Evolutionary conservation across 148 eudicot species (phyloP), one percentile per base, ranked within the genome.

Genomic region (Salicornia ramosissima): DNA sequence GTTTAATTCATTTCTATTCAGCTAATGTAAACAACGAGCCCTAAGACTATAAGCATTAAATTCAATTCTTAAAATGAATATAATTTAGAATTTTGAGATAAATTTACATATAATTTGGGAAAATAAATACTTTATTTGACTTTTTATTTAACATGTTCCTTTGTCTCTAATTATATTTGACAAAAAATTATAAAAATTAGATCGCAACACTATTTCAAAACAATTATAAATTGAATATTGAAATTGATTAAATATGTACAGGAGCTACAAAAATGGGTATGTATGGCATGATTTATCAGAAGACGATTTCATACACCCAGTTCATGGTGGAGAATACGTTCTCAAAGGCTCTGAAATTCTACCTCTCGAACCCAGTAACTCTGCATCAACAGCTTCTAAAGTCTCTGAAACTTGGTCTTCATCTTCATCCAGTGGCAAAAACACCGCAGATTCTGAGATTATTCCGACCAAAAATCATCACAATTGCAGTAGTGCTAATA

Each of bases 251-350:
- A 65, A 36, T 59, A 8, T 45, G 18, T 22, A 16, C 82, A 93
- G 98, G 85, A 87, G 96, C 75, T 93, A 93, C 73, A 93, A 79
- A 70, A 90, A 73, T 70, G 98, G 98, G 39, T 93, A 82, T 64
- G 98, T 93, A 53, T 93, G 96, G 98, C 88, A 93, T 50, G 98
- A 93, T 73, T 76, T 93, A 29, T 76, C 77, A 0, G 98, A 88
- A 56, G 70, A 82, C 64, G 98, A 93, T 81, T 85, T 85, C 74
- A 90, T 93, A 43, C 83, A 88, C 55, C 98, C 98, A 6, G 90
- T 94, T 1, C 90, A 83, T 51, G 95, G 90, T 0, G 82, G 86
- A 25, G 98, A 93, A 49, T 93, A 93, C 74, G 85, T 93, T 33
- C 90, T 93, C 45, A 93, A 93, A 78, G 98, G 96, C 72, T 93